Conservation (phyloP, 805 yeast species). For the Blastobotrys robertii region DNA sequence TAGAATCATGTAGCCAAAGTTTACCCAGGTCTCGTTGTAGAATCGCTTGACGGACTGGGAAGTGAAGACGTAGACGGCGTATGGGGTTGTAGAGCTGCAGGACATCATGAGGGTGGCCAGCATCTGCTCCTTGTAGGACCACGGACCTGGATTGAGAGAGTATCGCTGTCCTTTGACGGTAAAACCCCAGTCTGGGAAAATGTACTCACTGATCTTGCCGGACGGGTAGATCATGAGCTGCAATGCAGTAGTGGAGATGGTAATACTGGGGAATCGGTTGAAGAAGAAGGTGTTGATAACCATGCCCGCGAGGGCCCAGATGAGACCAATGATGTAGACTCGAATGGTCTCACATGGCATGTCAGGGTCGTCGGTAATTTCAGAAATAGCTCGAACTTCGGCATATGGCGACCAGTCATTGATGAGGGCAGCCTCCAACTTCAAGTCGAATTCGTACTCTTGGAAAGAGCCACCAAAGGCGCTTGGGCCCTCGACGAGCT, state of each 20-base stretch:
- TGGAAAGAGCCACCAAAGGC: constrained; percentile 9
- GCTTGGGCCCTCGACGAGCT: constrained; percentile 11
- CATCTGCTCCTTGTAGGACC: constrained; percentile 57
- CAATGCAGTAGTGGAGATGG: constrained; percentile 42
- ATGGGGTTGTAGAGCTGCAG: constrained; percentile 11
- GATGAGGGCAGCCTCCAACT: constrained; percentile 34
- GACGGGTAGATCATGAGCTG: constrained; percentile 53
- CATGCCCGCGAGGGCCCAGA: constrained; percentile 38
- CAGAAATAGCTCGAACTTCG: constrained; percentile 47
- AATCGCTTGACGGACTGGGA: constrained; percentile 26
- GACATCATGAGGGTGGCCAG: constrained; percentile 34
- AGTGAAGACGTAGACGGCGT: constrained; percentile 15
- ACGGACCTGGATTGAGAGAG: constrained; percentile 52
- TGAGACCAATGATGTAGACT: constrained; percentile 29
- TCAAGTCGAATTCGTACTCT: constrained; percentile 22
- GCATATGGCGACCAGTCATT: constrained; percentile 42
- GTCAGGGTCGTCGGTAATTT: constrained; percentile 39
- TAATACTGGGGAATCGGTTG: constrained; percentile 45
- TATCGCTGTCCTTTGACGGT: constrained; percentile 31
- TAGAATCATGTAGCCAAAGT: constrained; percentile 34
- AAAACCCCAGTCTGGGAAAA: constrained; percentile 40
- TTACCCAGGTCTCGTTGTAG: constrained; percentile 27
- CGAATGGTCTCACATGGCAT: constrained; percentile 40
- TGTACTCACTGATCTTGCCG: constrained; percentile 37
- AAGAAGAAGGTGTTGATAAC: constrained; percentile 51